Evolutionary conservation across 2,329 filamentous ascomycete species (phyloP).

Genomic region (Aureobasidium sp.): DNA sequence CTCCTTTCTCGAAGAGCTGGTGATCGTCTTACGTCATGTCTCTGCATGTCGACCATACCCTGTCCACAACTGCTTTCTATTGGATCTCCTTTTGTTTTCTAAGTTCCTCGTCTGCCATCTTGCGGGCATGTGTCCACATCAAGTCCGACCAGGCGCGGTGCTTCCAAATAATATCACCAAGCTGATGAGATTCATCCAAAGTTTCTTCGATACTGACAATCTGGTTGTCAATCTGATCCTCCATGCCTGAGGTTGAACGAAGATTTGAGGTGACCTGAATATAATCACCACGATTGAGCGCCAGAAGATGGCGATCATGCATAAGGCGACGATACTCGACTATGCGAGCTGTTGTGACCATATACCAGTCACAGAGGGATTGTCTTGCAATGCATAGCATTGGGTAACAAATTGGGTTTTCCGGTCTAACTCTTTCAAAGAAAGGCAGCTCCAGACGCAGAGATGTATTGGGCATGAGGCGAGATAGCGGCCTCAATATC

Average conservation of each 20-base stretch:
- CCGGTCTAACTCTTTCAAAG: rapidly evolving
- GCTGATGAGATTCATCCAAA: not conserved
- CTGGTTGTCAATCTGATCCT: not conserved
- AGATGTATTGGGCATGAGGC: no score
- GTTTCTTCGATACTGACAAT: not conserved
- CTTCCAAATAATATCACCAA: no score
- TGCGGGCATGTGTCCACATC: no score
- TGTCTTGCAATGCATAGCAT: not conserved
- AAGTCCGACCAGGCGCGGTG: no score
- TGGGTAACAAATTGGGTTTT: not conserved
- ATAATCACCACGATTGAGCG: not conserved
- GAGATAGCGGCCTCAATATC: not conserved
- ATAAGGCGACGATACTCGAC: not conserved
- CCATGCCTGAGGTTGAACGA: not conserved
- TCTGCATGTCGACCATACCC: no score
- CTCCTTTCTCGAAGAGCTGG: no score
- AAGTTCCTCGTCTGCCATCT: no score
- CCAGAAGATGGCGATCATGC: not conserved
- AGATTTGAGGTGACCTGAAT: not conserved
- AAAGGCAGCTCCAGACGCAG: not conserved
- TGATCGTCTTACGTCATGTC: no score
- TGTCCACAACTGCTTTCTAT: no score
- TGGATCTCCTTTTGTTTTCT: no score
- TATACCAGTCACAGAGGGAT: rapidly evolving
- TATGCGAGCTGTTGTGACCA: not conserved